Percentiles rank a stretch among this genome's conserved stretches.
Conservation (phyloP, 768 basidiomycete genomes). For the Lactarius trivialis region DNA sequence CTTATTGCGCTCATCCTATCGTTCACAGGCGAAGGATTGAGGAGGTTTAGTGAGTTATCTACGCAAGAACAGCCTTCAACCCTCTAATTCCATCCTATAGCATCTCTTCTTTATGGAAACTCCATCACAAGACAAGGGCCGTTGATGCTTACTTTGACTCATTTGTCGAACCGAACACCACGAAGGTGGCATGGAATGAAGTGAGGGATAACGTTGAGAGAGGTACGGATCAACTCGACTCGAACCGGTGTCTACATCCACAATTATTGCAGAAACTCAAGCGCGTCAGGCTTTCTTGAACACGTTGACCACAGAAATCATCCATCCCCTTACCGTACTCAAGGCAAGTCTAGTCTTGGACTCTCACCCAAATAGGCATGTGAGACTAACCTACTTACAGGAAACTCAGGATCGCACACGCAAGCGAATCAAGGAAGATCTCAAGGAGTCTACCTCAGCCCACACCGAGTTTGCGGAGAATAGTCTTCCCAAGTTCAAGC, state of each 20-base stretch:
- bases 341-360: conserved; percentile 41
- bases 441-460: conserved; percentile 68
- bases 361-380: neutral
- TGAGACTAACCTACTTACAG: conserved; percentile 32
- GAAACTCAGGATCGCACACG: conserved; percentile 90
- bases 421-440: conserved; percentile 85
- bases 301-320: conserved; percentile 65
- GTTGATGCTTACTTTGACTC: conserved; percentile 71
- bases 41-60: conserved; percentile 63
- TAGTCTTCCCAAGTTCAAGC: conserved; percentile 74
- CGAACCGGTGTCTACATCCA: neutral
- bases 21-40: conserved; percentile 68
- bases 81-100: conserved; percentile 32
- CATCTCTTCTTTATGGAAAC: conserved; percentile 63
- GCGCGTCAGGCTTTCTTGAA: conserved; percentile 72
- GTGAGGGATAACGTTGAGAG: conserved; percentile 80
- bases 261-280: conserved; percentile 56
- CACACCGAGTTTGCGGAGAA: conserved; percentile 80
- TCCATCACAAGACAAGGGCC: conserved; percentile 66
- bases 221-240: conserved; percentile 36
- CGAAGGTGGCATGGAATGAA: conserved; percentile 75
- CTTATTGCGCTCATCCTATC: conserved; percentile 11
- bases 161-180: conserved; percentile 54
- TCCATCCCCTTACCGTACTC: conserved; percentile 57
- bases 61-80: conserved; percentile 5